phyloP scores from a whole-genome alignment of 306 rosid genomes.

The Adenanthera pavonina region DNA sequence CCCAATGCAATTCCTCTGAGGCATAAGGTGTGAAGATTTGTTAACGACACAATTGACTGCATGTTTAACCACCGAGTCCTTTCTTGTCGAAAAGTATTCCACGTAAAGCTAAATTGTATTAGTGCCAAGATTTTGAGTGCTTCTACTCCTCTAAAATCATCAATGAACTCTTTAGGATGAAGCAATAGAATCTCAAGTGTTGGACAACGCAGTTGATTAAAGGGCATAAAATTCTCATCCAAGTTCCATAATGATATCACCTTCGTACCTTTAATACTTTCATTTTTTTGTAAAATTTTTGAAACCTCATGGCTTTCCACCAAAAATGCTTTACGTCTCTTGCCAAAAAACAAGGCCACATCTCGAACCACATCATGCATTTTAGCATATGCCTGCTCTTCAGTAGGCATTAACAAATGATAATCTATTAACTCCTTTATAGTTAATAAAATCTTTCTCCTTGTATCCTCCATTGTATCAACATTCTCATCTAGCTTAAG shows the following conservation, averaged over 20 bases:
- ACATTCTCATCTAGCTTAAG: too few relatives aligned
- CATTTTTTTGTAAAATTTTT: background rate
- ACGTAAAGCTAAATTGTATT: background rate
- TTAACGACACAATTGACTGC: background rate
- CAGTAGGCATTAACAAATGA: background rate
- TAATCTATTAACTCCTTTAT: background rate
- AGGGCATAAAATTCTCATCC: too few relatives aligned
- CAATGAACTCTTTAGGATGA: background rate
- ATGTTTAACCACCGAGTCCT: background rate
- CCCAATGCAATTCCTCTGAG: background rate
- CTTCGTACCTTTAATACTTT: background rate
- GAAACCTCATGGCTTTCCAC: background rate
- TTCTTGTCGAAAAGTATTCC: background rate
- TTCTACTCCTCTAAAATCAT: background rate
- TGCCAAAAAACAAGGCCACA: conserved; percentile 8
- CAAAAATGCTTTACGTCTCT: background rate
- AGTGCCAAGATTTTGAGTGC: conserved; percentile 1
- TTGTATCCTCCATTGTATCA: background rate
- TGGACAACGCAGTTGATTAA: background rate
- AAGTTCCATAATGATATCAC: background rate
- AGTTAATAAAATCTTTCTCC: background rate
- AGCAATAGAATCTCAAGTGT: background rate
- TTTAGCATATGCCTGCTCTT: fast-evolving
- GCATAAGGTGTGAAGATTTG: background rate
- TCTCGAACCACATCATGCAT: conserved; percentile 16